phyloP scores from a whole-genome alignment of 768 basidiomycete species.

The Termitomyces sp. region DNA sequence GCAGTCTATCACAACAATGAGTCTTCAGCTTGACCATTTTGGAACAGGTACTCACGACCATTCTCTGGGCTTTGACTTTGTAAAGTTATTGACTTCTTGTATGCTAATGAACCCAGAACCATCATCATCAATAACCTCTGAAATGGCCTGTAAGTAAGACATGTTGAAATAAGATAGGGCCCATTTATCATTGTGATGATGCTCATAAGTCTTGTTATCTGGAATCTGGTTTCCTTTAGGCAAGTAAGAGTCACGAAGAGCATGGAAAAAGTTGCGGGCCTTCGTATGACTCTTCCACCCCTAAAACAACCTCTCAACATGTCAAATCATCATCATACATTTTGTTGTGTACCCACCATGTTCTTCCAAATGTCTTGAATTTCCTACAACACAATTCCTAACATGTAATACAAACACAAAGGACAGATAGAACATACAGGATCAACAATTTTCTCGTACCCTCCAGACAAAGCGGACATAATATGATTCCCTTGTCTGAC shows the following conservation, averaged over 20 bases:
- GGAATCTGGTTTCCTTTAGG: neutral
- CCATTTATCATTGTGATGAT: too few species aligned
- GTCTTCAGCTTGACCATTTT: too few species aligned
- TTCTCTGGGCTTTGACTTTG: neutral
- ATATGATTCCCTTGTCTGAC: neutral
- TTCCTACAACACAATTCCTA: too few species aligned
- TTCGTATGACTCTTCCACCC: slow-evolving; percentile 2
- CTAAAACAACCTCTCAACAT: neutral
- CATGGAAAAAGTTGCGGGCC: neutral
- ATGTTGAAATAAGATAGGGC: neutral
- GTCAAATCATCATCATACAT: neutral
- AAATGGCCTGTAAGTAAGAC: neutral
- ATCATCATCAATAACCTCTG: slow-evolving; percentile 4
- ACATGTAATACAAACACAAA: neutral
- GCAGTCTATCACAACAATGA: neutral
- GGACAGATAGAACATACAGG: neutral
- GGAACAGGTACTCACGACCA: too few species aligned
- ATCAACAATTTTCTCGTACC: neutral
- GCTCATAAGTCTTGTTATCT: neutral
- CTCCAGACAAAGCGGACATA: neutral
- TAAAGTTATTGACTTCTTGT: neutral
- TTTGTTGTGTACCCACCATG: neutral
- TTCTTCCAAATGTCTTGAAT: neutral
- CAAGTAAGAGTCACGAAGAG: neutral
- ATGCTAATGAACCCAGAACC: slow-evolving; percentile 1